A percentile compares a stretch with the other conserved stretches of the same genome.
phyloP scores from a whole-genome alignment of 139 green algal species.

The Picochlorum sp. region DNA sequence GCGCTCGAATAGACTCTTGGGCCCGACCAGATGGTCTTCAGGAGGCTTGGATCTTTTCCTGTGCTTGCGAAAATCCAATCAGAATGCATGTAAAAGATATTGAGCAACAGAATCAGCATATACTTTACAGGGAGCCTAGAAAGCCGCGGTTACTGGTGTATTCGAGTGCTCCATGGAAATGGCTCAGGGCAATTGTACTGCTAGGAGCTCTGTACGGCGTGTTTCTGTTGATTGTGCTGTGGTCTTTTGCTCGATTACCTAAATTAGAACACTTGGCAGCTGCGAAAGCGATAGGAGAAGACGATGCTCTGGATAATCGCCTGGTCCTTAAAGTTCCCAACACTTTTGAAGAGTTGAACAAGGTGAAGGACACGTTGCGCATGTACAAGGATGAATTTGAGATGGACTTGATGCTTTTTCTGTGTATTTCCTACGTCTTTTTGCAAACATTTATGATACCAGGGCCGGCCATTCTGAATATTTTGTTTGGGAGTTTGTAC shows the following conservation, averaged over 20 bases:
- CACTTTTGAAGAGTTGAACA: conserved; percentile 19
- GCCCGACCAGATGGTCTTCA: no score
- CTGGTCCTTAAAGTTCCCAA: conserved; percentile 12
- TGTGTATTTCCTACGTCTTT: conserved; percentile 41
- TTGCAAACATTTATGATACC: conserved; percentile 37
- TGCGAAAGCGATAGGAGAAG: conserved; percentile 2
- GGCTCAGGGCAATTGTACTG: conserved; percentile 10
- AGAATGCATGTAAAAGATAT: no score
- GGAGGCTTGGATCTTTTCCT: no score
- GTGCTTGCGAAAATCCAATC: no score
- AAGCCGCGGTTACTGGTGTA: no score
- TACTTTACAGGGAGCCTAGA: no score
- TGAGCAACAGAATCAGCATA: no score
- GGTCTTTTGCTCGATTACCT: conserved; percentile 15
- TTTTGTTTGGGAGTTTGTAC: conserved; percentile 28
- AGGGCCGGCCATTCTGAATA: conserved; percentile 20
- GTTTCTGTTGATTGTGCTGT: conserved; percentile 8
- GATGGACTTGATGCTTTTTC: conserved; percentile 22
- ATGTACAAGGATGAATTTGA: conserved; percentile 30
- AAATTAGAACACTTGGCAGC: background rate
- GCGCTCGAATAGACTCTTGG: no score
- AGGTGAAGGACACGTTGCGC: conserved; percentile 19
- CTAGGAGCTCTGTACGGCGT: conserved; percentile 15
- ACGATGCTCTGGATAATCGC: background rate
- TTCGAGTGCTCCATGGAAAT: conserved; percentile 3